Conservation (phyloP, 441 rosid genomes). For the Bruguiera hainesii region DNA sequence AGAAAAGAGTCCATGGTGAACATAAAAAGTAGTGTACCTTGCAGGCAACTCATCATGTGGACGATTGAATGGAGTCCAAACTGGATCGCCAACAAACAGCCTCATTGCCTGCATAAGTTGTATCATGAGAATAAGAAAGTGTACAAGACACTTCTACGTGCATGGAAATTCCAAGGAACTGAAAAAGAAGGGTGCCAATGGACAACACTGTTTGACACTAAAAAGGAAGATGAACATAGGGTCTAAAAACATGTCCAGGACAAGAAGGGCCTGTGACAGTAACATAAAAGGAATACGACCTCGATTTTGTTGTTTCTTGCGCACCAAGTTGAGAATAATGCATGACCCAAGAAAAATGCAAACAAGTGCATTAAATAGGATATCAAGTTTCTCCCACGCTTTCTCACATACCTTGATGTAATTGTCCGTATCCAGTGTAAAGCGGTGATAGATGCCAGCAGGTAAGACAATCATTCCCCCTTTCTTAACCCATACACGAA, state of each 20-base stretch:
- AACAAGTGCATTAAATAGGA: background rate
- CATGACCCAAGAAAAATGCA: background rate
- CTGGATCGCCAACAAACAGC: conserved; percentile 86
- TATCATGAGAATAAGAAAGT: too few relatives aligned
- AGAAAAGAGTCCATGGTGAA: too few relatives aligned
- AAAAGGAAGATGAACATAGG: too few relatives aligned
- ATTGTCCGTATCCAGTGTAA: conserved; percentile 77
- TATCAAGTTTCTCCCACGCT: background rate
- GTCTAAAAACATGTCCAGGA: too few relatives aligned
- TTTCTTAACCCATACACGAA: conserved; percentile 84
- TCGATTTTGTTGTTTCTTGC: too few relatives aligned
- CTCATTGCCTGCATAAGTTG: conserved; percentile 66
- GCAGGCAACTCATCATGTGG: conserved; percentile 90
- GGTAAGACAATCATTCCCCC: conserved; percentile 93
- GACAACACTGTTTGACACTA: too few relatives aligned
- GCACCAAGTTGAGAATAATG: too few relatives aligned
- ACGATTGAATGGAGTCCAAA: conserved; percentile 96
- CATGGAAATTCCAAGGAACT: too few relatives aligned
- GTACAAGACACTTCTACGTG: too few relatives aligned
- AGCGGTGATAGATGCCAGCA: conserved; percentile 93
- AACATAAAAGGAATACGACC: too few relatives aligned
- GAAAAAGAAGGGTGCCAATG: too few relatives aligned
- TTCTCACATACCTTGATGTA: conserved; percentile 66
- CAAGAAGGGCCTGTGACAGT: too few relatives aligned
- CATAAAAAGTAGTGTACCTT: conserved; percentile 40